Conservation (phyloP, 257 asterid genomes). For the Coffea canephora region DNA sequence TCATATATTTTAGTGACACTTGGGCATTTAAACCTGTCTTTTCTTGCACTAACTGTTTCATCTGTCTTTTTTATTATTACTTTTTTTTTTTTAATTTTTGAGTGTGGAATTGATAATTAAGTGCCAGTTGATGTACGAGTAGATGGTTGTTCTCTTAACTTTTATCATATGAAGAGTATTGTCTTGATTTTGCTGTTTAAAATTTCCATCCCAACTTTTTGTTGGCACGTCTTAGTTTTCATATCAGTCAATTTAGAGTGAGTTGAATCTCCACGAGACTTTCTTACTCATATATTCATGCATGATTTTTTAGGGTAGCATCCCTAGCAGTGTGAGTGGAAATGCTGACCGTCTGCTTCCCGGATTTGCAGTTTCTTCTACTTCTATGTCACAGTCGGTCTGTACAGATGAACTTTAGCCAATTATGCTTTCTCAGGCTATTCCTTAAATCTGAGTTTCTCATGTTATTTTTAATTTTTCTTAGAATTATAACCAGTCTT, state of each 20-base stretch:
- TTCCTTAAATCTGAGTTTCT: conserved; percentile 5
- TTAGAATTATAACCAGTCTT: conserved; percentile 39
- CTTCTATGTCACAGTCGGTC: conserved; percentile 42
- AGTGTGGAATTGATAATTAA: too few species aligned
- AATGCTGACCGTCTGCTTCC: conserved; percentile 40
- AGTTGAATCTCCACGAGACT: conserved; percentile 4
- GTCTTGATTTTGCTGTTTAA: too few species aligned
- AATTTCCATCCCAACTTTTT: background rate
- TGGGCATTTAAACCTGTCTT: too few species aligned
- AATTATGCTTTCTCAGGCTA: background rate
- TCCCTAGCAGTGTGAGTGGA: conserved; percentile 39
- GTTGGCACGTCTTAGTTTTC: background rate
- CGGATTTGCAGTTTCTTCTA: conserved; percentile 44
- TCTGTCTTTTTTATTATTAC: too few species aligned
- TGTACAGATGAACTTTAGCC: conserved; percentile 12
- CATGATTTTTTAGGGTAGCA: conserved; percentile 37
- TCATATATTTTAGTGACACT: too few species aligned
- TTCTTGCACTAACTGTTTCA: too few species aligned
- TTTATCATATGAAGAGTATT: too few species aligned
- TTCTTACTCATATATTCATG: conserved; percentile 13
- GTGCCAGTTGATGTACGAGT: too few species aligned
- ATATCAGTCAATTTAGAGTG: too few species aligned
- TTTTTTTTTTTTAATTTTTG: too few species aligned
- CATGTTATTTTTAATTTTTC: background rate
- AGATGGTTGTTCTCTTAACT: too few species aligned